Conservation (phyloP, 768 basidiomycete species). For the Mycena capillaripes region DNA sequence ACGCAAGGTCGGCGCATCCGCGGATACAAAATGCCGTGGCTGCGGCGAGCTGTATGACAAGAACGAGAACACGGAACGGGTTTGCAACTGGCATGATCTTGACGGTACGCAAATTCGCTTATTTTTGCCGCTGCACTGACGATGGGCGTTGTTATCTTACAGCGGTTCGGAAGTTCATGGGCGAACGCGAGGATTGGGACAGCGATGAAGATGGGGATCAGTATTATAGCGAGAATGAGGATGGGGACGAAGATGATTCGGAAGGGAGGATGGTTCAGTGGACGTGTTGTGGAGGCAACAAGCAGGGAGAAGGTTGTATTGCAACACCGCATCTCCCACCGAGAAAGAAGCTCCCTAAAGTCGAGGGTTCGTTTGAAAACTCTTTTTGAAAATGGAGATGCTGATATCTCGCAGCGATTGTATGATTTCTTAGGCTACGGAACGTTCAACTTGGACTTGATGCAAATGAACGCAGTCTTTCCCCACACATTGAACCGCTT, state of each 20-base stretch:
- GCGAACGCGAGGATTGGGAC: not conserved
- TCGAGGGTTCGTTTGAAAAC: not conserved
- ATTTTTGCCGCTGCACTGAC: not conserved
- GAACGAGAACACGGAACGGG: not conserved
- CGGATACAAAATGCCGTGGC: not conserved
- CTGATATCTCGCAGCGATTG: not conserved
- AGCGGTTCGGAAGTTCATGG: conserved; percentile 12
- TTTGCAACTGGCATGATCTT: conserved; percentile 18
- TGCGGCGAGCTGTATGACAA: conserved; percentile 17
- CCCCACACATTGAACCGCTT: too few species aligned
- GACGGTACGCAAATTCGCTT: conserved; percentile 1
- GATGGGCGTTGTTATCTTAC: not conserved
- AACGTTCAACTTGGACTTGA: too few species aligned
- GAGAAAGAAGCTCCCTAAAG: not conserved
- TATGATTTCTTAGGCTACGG: not conserved
- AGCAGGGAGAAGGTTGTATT: conserved; percentile 16
- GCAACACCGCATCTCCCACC: conserved; percentile 6
- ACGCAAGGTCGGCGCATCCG: not conserved
- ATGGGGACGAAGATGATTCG: not conserved
- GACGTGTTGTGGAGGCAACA: conserved; percentile 10
- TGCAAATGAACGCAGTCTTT: too few species aligned
- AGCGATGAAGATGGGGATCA: conserved; percentile 7
- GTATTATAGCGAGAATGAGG: not conserved
- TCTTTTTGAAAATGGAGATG: not conserved
- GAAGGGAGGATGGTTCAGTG: conserved; percentile 6